Evolutionary conservation across 306 rosid species (phyloP), one percentile per base, ranked within the genome.

Genomic region (Psophocarpus tetragonolobus): DNA sequence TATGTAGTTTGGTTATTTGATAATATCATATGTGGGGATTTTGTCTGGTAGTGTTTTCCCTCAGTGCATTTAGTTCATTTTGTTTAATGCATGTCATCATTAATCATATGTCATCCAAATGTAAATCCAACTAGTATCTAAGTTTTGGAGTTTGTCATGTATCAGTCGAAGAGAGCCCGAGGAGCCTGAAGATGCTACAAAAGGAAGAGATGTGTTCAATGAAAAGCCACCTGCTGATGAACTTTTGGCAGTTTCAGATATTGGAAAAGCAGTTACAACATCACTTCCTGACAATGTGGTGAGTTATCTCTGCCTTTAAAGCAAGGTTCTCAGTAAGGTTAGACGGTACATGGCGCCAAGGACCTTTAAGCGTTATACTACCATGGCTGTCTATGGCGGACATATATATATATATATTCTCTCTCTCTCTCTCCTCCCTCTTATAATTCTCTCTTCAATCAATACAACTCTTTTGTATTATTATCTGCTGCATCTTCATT

Each of bases 171-270:
- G 99, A 86, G 97, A 95, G 78, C 99, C 99, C 2, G 99, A 95
- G 91, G 99, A 95, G 88, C 97, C 99, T 39, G 99, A 95, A 87
- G 99, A 95, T 85, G 97, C 99, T 62, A 92, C 96, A 17, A 95
- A 95, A 80, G 99, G 99, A 81, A 92, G 99, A 81, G 99, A 95
- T 76, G 93, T 95, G 78, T 95, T 95, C 80, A 95, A 95, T 78
- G 99, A 92, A 85, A 95, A 92, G 82, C 99, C 99, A 56, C 97
- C 99, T 4, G 85, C 97, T 77, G 99, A 95, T 85, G 99, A 95
- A 80, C 97, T 95, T 78, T 80, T 95, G 91, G 87, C 97, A 60
- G 99, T 82, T 84, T 95, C 99, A 17, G 97, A 95, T 86, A 91
- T 95, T 81, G 99, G 99, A 71, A 95, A 95, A 85, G 21, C 97